A percentile compares a stretch with the other conserved stretches of the same genome.
These are phyloP conservation scores for Henckelia pumila DNA, from an alignment of 257 asterid species.

Conservation along the genomic window DNA sequence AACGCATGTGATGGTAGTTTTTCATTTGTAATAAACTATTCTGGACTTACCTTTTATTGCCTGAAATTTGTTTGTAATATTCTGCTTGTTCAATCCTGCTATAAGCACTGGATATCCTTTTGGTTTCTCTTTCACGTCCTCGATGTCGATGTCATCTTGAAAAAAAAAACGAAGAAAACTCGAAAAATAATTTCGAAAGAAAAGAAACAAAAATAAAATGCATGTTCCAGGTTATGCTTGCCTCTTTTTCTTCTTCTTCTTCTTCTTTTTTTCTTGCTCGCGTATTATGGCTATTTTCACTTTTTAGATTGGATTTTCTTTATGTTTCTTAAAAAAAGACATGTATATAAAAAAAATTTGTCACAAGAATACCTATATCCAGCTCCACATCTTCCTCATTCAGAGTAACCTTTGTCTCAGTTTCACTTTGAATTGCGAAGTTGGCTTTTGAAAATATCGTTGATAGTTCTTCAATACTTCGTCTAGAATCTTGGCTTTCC, in stretches of 20 bases:
- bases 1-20: neutral
- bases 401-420: constrained; percentile 36
- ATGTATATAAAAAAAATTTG: neutral
- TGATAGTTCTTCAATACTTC: constrained; percentile 52
- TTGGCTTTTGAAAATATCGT: constrained; percentile 55
- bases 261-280: neutral
- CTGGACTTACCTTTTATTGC: constrained; percentile 60
- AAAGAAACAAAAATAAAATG: neutral
- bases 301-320: neutral
- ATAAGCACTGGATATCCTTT: constrained; percentile 61
- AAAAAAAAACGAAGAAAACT: neutral
- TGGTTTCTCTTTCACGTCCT: constrained; percentile 69
- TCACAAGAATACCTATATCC: constrained; percentile 59
- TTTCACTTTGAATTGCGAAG: constrained; percentile 48
- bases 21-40: neutral
- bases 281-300: neutral
- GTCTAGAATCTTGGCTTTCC: constrained; percentile 50
- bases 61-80: constrained; percentile 65
- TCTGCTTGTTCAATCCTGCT: constrained; percentile 66
- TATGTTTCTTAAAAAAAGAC: neutral
- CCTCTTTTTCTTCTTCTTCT: too few species aligned
- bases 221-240: neutral
- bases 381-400: constrained; percentile 50
- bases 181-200: neutral
- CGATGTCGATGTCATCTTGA: constrained; percentile 81